Base-by-base conservation (phyloP, 805 yeast genomes). In the Yarrowia porcina region DNA sequence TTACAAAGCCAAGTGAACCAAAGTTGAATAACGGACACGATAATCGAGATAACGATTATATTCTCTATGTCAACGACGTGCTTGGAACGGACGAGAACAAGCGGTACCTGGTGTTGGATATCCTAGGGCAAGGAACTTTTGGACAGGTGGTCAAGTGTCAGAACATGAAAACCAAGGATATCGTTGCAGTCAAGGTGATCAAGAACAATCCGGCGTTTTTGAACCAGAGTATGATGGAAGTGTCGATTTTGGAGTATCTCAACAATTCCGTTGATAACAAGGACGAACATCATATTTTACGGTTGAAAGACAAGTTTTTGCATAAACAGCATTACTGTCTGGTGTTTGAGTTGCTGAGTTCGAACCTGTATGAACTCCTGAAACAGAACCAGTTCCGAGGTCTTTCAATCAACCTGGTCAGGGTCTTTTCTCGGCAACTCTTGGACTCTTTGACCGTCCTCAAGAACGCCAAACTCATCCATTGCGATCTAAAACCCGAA, bases 111-210 rank as follows among this genome's bases (percentile, higher is more conserved):
- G 97, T 94, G 5, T 77, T 94, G 64, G 98, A 93, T 73, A 80
- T 94, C 15, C 75, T 94, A 42, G 99, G 99, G 0, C 93, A 92
- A 66, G 99, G 99, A 2, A 92, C 99, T 0, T 94, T 94, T 79
- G 99, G 99, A 10, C 98, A 94, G 76, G 99, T 94, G 50, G 96
- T 92, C 42, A 94, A 93, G 75, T 93, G 97, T 75, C 96, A 90
- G 72, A 83, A 83, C 70, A 77, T 88, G 70, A 73, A 81, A 39
- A 89, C 91, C 49, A 94, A 90, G 71, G 93, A 90, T 66, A 83
- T 93, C 20, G 89, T 92, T 25, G 99, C 99, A 0, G 96, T 94
- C 36, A 94, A 94, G 75, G 96, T 94, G 45, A 89, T 94, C 64
- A 94, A 93, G 73, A 88, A 96, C 35, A 88, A 88, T 71, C 90